phyloP scores from a whole-genome alignment of 805 yeast species.

The Wickerhamiella domercqiae region DNA sequence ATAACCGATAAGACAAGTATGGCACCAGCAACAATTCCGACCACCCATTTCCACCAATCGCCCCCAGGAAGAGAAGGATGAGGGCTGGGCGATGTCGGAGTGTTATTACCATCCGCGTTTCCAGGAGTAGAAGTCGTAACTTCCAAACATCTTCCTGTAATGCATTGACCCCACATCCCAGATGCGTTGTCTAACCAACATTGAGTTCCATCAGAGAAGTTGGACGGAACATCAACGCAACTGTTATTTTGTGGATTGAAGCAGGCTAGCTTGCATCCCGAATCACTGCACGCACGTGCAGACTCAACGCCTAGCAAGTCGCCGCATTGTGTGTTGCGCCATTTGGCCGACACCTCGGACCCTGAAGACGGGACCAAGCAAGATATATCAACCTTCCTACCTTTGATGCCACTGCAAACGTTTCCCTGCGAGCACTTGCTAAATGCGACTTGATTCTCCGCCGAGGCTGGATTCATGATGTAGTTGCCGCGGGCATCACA shows the following conservation, averaged over 20 bases:
- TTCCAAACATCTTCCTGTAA: not conserved
- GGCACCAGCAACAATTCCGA: too few species aligned
- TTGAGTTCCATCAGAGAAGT: not conserved
- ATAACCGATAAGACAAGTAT: too few species aligned
- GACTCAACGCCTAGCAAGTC: conserved; percentile 1
- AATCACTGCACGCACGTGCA: conserved; percentile 3
- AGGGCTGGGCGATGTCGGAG: too few species aligned
- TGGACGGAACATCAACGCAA: conserved; percentile 1
- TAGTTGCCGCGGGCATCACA: conserved; percentile 24
- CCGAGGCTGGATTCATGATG: conserved; percentile 26
- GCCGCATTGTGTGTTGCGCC: conserved; percentile 6
- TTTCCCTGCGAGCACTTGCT: conserved; percentile 25
- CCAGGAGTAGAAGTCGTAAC: too few species aligned
- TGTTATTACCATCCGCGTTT: too few species aligned
- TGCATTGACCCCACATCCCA: not conserved
- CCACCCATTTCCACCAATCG: too few species aligned
- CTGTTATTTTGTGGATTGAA: not conserved
- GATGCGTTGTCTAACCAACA: not conserved
- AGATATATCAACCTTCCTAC: conserved; percentile 19
- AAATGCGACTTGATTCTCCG: conserved; percentile 20
- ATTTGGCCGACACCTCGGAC: conserved; percentile 1
- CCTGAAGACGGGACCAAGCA: conserved; percentile 7
- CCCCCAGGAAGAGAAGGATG: too few species aligned
- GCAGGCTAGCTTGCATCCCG: conserved; percentile 5
- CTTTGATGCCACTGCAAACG: conserved; percentile 21